Conservation (phyloP, 805 yeast species). For the Wickerhamiella sorbophila region DNA sequence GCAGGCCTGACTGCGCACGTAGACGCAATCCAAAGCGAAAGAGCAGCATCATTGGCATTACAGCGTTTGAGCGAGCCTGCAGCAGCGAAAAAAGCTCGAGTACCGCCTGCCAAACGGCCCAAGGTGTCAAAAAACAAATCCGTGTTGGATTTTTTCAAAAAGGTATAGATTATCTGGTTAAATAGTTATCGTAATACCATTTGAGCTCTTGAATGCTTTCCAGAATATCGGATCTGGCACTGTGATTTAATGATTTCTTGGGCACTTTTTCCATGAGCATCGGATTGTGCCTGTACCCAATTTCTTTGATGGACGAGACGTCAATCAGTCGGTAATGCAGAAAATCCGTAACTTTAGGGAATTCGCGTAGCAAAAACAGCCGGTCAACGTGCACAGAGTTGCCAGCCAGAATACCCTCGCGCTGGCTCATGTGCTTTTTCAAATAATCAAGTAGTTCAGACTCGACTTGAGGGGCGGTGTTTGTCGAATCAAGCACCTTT, state of each 20-base stretch:
- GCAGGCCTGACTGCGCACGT: constrained; percentile 14
- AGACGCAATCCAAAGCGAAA: constrained; percentile 10
- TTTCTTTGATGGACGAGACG: constrained; percentile 75
- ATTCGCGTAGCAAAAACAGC: constrained; percentile 65
- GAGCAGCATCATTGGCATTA: constrained; percentile 11
- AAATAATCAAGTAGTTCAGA: constrained; percentile 50
- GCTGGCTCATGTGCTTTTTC: constrained; percentile 36
- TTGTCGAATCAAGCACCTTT: constrained; percentile 43
- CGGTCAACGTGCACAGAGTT: constrained; percentile 88
- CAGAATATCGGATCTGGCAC: constrained; percentile 76
- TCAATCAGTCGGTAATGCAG: constrained; percentile 72
- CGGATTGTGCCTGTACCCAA: constrained; percentile 66
- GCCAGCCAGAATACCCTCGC: constrained; percentile 70
- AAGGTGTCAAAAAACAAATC: constrained; percentile 19
- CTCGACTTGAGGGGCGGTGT: constrained; percentile 49
- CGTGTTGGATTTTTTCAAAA: constrained; percentile 24
- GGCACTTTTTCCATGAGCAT: constrained; percentile 43
- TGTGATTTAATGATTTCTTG: constrained; percentile 55
- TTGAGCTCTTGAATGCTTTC: constrained; percentile 76
- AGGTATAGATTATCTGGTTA: constrained; percentile 29
- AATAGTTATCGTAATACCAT: constrained; percentile 61
- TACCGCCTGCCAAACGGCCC: constrained; percentile 8
- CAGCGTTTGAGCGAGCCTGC: constrained; percentile 11
- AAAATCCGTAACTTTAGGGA: constrained; percentile 50
- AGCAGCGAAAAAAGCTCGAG: constrained; percentile 1